phyloP scores from a whole-genome alignment of 148 eudicot species.

The Oxyria digyna region DNA sequence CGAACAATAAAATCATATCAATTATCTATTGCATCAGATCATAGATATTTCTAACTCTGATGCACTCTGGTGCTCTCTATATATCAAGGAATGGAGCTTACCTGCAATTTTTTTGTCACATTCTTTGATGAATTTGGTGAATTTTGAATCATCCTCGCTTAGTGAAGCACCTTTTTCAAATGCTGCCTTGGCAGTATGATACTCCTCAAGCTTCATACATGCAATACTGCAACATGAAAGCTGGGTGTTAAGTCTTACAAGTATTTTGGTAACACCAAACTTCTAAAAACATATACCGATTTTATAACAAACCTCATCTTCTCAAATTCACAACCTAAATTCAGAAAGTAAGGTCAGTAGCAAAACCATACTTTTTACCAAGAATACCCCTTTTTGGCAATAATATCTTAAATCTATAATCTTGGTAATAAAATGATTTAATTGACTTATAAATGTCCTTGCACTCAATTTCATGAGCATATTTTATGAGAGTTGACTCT shows the following conservation, averaged over 20 bases:
- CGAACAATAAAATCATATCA: background rate
- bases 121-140: slow-evolving; percentile 57
- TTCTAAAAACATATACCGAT: background rate
- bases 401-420: background rate
- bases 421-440: background rate
- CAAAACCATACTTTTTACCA: background rate
- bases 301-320: background rate
- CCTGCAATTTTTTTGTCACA: slow-evolving; percentile 76
- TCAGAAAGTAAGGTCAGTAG: background rate
- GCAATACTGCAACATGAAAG: slow-evolving; percentile 38
- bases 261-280: background rate
- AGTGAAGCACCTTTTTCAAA: slow-evolving; percentile 63
- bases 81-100: slow-evolving; percentile 13
- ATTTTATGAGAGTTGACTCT: no score
- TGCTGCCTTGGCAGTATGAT: slow-evolving; percentile 76
- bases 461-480: background rate
- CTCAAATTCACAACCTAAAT: background rate
- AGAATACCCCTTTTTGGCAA: no score
- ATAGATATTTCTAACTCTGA: background rate
- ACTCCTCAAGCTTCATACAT: slow-evolving; percentile 82
- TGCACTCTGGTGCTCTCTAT: background rate
- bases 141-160: slow-evolving; percentile 57
- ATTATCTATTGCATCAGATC: background rate
- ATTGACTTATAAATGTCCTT: background rate
- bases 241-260: background rate